Percentiles rank a stretch among this genome's conserved stretches.
phyloP scores from a whole-genome alignment of 2,329 filamentous ascomycete species.

The Phialemonium atrogriseum region DNA sequence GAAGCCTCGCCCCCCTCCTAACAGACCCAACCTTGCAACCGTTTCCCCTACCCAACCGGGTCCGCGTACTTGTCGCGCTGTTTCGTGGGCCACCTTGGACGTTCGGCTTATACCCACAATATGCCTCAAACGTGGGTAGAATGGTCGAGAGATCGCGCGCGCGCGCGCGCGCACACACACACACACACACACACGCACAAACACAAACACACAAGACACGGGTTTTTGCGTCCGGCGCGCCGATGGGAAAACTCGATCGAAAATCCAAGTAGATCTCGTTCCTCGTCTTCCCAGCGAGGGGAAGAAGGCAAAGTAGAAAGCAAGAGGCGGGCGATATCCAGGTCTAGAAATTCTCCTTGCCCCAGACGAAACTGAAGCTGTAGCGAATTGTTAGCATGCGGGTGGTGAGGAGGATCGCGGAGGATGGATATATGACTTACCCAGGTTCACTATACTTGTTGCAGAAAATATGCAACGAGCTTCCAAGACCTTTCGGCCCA shows the following conservation, averaged over 20 bases:
- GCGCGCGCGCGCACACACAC: too few relatives aligned
- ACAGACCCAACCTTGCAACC: too few relatives aligned
- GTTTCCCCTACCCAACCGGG: too few relatives aligned
- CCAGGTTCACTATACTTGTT: conserved; percentile 82
- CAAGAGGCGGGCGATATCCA: too few relatives aligned
- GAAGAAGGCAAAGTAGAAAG: conserved; percentile 1
- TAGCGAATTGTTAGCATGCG: conserved; percentile 17
- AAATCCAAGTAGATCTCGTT: neutral
- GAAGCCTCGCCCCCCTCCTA: too few relatives aligned
- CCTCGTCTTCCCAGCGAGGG: too few relatives aligned
- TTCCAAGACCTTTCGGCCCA: conserved; percentile 72
- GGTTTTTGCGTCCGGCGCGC: conserved; percentile 10
- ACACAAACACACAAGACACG: neutral
- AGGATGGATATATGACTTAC: conserved; percentile 36
- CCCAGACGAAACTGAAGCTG: conserved; percentile 59
- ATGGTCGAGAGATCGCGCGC: too few relatives aligned
- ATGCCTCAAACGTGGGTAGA: too few relatives aligned
- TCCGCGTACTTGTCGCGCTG: too few relatives aligned
- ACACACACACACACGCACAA: too few relatives aligned
- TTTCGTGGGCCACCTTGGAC: too few relatives aligned
- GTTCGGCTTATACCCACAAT: too few relatives aligned
- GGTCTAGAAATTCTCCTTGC: conserved; percentile 62
- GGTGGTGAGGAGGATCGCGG: conserved; percentile 7
- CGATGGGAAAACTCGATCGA: conserved; percentile 1
- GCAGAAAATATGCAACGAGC: conserved; percentile 70